phyloP scores from a whole-genome alignment of 1,284 basidiomycete genomes.

The Marasmius fiardii region DNA sequence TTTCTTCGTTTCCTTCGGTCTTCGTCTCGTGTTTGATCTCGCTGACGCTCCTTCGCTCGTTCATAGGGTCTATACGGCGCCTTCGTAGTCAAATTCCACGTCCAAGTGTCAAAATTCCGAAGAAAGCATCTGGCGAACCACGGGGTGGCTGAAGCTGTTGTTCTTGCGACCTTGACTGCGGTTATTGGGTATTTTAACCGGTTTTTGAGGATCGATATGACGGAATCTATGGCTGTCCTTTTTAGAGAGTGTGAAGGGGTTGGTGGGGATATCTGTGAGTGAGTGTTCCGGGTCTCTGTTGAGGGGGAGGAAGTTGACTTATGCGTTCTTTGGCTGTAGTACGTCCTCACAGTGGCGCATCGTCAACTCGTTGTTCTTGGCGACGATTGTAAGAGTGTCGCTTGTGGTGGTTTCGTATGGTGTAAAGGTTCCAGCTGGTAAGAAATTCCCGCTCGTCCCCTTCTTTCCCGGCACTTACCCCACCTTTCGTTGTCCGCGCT shows the following conservation, averaged over 20 bases:
- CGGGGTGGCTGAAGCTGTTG: conserved; percentile 87
- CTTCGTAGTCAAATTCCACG: conserved; percentile 95
- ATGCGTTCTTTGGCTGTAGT: conserved; percentile 37
- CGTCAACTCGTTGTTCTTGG: conserved; percentile 89
- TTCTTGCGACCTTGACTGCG: conserved; percentile 85
- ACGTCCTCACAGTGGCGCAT: conserved; percentile 92
- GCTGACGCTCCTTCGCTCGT: conserved; percentile 4
- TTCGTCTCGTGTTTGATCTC: not conserved
- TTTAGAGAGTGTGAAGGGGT: conserved; percentile 97
- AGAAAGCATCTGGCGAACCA: conserved; percentile 83
- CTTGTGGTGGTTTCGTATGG: conserved; percentile 95
- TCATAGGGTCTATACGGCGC: conserved; percentile 94
- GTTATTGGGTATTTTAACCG: conserved; percentile 93
- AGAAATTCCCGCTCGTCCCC: too few relatives aligned
- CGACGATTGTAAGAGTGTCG: conserved; percentile 84
- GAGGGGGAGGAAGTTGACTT: too few relatives aligned
- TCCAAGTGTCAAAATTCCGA: conserved; percentile 93
- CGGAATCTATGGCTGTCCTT: conserved; percentile 92
- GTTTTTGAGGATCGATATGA: conserved; percentile 98
- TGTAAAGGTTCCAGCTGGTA: conserved; percentile 95
- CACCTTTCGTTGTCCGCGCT: too few relatives aligned
- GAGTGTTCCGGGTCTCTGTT: too few relatives aligned
- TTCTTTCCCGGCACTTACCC: too few relatives aligned
- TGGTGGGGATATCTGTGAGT: conserved; percentile 93
- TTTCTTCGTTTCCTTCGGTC: not conserved